These are phyloP conservation scores for Globisporangium abappressorium DNA, from an alignment of 352 stramenopile species.

Conservation along the genomic window DNA sequence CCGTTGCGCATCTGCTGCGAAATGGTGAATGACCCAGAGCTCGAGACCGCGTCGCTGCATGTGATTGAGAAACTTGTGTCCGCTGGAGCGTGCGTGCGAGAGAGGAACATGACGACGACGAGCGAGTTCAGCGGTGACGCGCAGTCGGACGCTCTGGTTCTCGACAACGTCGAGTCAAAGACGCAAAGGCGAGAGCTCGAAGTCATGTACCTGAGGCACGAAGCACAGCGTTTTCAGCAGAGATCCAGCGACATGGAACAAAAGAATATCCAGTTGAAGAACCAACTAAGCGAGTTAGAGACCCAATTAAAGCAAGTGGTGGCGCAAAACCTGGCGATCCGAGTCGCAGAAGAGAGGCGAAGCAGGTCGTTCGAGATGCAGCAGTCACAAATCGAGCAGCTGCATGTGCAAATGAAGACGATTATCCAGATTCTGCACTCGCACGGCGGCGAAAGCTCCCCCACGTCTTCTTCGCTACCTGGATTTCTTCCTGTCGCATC, in stretches of 20 bases:
- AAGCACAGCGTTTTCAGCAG: constrained; percentile 20
- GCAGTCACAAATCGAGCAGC: constrained; percentile 47
- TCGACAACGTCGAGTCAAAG: constrained; percentile 50
- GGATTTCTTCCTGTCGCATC: not conserved
- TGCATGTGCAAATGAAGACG: constrained; percentile 58
- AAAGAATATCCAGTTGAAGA: not conserved
- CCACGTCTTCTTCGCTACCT: not conserved
- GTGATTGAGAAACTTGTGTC: constrained; percentile 12
- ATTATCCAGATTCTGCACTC: constrained; percentile 41
- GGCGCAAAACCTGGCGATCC: not conserved
- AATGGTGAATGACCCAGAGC: constrained; percentile 36
- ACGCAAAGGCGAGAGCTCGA: constrained; percentile 53
- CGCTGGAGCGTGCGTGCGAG: constrained; percentile 1
- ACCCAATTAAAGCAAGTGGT: not conserved
- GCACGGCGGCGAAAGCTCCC: not conserved
- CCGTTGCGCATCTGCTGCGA: constrained; percentile 49
- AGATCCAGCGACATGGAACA: not conserved
- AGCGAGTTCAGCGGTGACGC: not conserved
- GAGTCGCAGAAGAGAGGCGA: not conserved
- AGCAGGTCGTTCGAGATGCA: constrained; percentile 3
- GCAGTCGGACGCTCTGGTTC: constrained; percentile 17
- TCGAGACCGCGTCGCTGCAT: constrained; percentile 22
- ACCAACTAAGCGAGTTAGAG: not conserved
- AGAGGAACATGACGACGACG: not conserved
- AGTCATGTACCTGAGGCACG: constrained; percentile 46